Base-by-base conservation (phyloP, 805 yeast species). In the Candida khao-thaluensis region DNA sequence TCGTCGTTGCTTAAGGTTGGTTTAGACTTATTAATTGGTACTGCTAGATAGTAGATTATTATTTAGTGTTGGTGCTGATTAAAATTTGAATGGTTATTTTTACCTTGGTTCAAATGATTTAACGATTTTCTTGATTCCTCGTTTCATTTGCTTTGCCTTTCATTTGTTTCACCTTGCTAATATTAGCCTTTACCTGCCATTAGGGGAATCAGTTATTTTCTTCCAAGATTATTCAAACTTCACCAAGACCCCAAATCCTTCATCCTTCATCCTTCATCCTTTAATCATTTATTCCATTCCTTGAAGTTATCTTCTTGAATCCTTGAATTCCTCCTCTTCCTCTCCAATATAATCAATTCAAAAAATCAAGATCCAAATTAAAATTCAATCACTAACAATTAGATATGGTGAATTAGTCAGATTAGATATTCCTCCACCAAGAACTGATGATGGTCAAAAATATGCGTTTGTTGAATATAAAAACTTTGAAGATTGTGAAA, bases 381-480 rank as follows among this genome's bases (percentile, higher is more conserved):
- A 29, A 3, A 17, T 6, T 23, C 29, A 33, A 33, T 10, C 7
- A 25, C 37, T 35, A 35, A 35, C 37, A 35, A 16, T 18, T 52
- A 77, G 82, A 56, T 75, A 50, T 47, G 85, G 85, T 35, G 71
- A 69, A 48, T 62, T 80, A 30, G 75, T 76, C 35, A 69, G 81
- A 59, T 74, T 79, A 37, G 81, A 75, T 46, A 74, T 79, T 33
- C 79, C 83, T 29, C 84, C 84, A 40, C 81, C 83, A 43, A 72
- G 78, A 57, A 66, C 74, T 20, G 72, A 72, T 40, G 81, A 76
- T 48, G 79, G 79, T 28, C 69, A 76, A 44, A 80, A 78, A 50
- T 80, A 69, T 51, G 85, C 83, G 6, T 80, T 79, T 58, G 84
- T 80, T 17, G 82, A 79, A 52, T 80, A 70, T 55, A 67, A 71